A percentile compares a stretch with the other conserved stretches of the same genome.
These are phyloP conservation scores for Rhodotorula mucilaginosa DNA, from an alignment of 1,284 basidiomycete species.

Conservation along the genomic window DNA sequence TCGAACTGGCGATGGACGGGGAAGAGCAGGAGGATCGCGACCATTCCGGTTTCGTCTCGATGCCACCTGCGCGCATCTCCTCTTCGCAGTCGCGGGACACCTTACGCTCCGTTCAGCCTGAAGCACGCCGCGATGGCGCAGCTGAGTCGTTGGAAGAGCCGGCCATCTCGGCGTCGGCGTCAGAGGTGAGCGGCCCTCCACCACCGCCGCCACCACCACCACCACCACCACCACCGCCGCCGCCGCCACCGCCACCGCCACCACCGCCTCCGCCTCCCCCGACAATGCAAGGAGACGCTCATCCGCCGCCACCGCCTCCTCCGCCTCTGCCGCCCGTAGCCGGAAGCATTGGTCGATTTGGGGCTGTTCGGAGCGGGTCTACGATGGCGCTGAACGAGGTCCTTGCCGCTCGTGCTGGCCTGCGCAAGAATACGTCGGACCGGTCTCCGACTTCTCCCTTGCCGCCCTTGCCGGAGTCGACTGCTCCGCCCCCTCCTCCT, in stretches of 20 bases:
- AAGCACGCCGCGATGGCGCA: background rate
- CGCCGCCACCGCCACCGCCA: conserved; percentile 1
- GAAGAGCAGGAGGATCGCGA: background rate
- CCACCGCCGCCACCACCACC: conserved; percentile 11
- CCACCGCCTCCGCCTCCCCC: conserved; percentile 23
- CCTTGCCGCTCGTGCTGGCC: conserved; percentile 12
- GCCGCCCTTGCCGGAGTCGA: conserved; percentile 43
- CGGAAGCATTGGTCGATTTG: conserved; percentile 42
- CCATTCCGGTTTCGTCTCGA: background rate
- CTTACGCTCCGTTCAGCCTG: background rate
- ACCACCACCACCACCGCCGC: conserved; percentile 15
- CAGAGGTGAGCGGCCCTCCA: background rate
- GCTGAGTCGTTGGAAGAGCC: background rate
- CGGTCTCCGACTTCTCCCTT: conserved; percentile 43
- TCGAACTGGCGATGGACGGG: background rate
- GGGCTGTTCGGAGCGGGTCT: conserved; percentile 11
- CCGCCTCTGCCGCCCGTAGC: conserved; percentile 37
- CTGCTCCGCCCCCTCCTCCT: conserved; percentile 19
- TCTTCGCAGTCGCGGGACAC: background rate
- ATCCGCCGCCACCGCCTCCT: conserved; percentile 8
- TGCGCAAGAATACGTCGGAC: conserved; percentile 17
- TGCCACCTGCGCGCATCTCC: background rate
- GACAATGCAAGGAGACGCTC: conserved; percentile 2
- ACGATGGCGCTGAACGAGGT: conserved; percentile 19
- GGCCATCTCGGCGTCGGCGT: background rate